Evolutionary conservation across 164 flowering plant genomes (phyloP).

Genomic region (grape (Vitis vinifera)): ASM3070453v1 NC_081822.1:9946501-9947000

Average conservation of each 20-base stretch:
- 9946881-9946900: no score
- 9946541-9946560: constrained; percentile 94
- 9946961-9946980: no score
- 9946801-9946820: not conserved
- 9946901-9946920: no score
- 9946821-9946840: not conserved
- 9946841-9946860: not conserved
- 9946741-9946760: not conserved
- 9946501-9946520: not conserved
- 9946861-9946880: no score
- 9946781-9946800: not conserved
- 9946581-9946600: constrained; percentile 94
- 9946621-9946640: constrained; percentile 99
- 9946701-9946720: not conserved
- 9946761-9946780: not conserved
- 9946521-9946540: constrained; percentile 67
- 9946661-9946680: not conserved
- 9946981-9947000: no score
- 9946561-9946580: constrained; percentile 99
- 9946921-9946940: no score
- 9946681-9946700: not conserved
- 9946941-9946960: no score
- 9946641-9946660: constrained; percentile 74
- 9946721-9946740: not conserved
- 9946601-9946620: constrained; percentile 98